Evolutionary conservation across 2,329 filamentous ascomycete genomes (phyloP).

Genomic region (Arthrobotrys conoides): DNA sequence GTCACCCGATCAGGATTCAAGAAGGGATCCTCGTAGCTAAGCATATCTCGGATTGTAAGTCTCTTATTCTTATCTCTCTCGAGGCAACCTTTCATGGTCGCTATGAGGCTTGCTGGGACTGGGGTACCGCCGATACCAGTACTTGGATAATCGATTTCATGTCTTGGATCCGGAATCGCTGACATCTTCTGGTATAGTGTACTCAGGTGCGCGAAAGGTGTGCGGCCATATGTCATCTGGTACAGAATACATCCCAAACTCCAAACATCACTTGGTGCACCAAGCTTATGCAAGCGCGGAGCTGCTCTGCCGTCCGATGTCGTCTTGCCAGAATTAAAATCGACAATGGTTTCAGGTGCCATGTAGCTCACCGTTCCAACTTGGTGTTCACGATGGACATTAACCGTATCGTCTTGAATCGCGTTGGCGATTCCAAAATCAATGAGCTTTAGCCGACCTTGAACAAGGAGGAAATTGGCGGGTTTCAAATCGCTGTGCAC

Average conservation of each 20-base stretch:
- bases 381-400: slow-evolving; percentile 95
- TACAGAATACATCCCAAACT: slow-evolving; percentile 95
- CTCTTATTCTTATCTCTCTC: slow-evolving; percentile 75
- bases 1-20: slow-evolving; percentile 71
- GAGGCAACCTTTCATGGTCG: slow-evolving; percentile 76
- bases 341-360: slow-evolving; percentile 93
- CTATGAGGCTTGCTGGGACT: slow-evolving; percentile 74
- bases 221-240: slow-evolving; percentile 98
- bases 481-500: slow-evolving; percentile 98
- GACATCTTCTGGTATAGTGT: slow-evolving; percentile 89
- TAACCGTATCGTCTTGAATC: slow-evolving; percentile 96
- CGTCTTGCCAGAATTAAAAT: slow-evolving; percentile 80
- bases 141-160: slow-evolving; percentile 79
- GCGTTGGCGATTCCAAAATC: slow-evolving; percentile 99
- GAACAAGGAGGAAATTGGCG: slow-evolving; percentile 93
- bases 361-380: slow-evolving; percentile 99
- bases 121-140: slow-evolving; percentile 76
- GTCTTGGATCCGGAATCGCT: slow-evolving; percentile 84
- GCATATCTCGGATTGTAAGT: slow-evolving; percentile 76
- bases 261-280: slow-evolving; percentile 97
- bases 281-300: slow-evolving; percentile 83
- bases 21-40: slow-evolving; percentile 75
- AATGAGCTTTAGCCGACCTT: slow-evolving; percentile 92
- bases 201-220: slow-evolving; percentile 91
- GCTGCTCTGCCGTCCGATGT: slow-evolving; percentile 61